Base-by-base conservation (phyloP, 331 rosid species). In the Erythrophleum ivorense region DNA sequence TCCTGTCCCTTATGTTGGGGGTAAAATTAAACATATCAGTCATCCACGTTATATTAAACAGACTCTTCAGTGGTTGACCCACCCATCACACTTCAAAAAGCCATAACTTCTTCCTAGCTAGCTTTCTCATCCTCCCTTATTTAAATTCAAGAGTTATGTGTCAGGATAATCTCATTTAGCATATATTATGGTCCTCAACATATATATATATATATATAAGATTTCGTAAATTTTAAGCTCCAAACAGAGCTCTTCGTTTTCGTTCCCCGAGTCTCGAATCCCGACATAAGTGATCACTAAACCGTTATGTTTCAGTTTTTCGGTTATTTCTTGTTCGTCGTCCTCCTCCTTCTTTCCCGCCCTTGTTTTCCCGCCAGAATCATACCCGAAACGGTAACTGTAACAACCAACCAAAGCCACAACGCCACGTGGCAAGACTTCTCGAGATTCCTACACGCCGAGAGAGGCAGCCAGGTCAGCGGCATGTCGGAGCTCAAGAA, bases 401-500 rank as follows among this genome's bases (percentile, higher is more conserved):
- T 90, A 52, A 36, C 85, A 87, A 79, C 88, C 34, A 13, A 78
- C 16, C 78, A 68, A 33, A 78, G 50, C 48, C 94, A 77, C 83
- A 87, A 84, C 87, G 86, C 91, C 90, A 87, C 88, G 76, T 92
- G 97, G 98, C 93, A 82, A 31, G 85, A 81, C 48, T 93, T 95
- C 83, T 73, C 88, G 0, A 88, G 75, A 49, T 92, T 95, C 84
- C 78, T 93, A 0, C 90, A 93, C 60, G 97, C 97, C 53, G 91
- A 87, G 14, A 80, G 71, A 69, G 97, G 98, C 0, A 89, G 88
- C 85, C 86, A 86, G 49, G 85, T 95, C 66, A 81, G 50, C 87
- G 99, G 98, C 85, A 93, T 95, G 86, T 85, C 92, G 12, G 88
- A 93, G 85, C 91, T 95, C 6, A 95, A 93, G 79, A 87, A 78